Base-by-base conservation (phyloP, 83 land plant genomes). In the Picea mariana region DNA sequence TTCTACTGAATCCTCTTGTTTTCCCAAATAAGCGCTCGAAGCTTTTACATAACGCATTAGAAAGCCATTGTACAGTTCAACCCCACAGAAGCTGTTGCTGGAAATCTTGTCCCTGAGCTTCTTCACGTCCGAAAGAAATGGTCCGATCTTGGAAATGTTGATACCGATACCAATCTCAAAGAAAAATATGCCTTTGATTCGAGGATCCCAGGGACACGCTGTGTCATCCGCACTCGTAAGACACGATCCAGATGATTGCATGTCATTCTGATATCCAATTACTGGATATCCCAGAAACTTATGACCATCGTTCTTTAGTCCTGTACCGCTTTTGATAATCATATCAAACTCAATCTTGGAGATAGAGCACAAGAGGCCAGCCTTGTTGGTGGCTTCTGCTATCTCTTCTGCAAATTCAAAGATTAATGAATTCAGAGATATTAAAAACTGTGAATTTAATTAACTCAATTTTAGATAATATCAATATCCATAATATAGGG, bases 31-130 rank as follows among this genome's bases (percentile, higher is more conserved):
- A 6, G 96, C 89, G 13, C 44, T 83, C 0, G 95, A 91, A 15
- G 89, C 87, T 62, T 80, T 87, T 7, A 85, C 88, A 67, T 88
- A 94, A 3, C 97, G 80, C 83, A 94, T 83, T n/a, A 87, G 83
- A 49, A 94, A 82, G 11, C 97, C 97, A 66, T 85, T 81, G 81
- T 91, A 91, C 52, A 92, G 84, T 65, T 92, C 96, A 0, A 89
- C n/a, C 13, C 88, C 90, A 63, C 98, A 95, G 13, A 91, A 17
- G 75, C 87, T 62, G 7, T 47, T 47, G 12, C 72, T 84, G 1
- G 90, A 89, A 60, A 81, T 83, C 52, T 88, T 26, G 63, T 87
- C 86, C 11, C 88, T 23, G 0, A 95, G 88, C 58, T 77, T 81
- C 75, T 91, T 93, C 13, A 91, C 85, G 55, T 93, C 95, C 1